These are phyloP conservation scores for Hebeloma cylindrosporum DNA, from an alignment of 768 basidiomycete genomes.

Conservation along the genomic window DNA sequence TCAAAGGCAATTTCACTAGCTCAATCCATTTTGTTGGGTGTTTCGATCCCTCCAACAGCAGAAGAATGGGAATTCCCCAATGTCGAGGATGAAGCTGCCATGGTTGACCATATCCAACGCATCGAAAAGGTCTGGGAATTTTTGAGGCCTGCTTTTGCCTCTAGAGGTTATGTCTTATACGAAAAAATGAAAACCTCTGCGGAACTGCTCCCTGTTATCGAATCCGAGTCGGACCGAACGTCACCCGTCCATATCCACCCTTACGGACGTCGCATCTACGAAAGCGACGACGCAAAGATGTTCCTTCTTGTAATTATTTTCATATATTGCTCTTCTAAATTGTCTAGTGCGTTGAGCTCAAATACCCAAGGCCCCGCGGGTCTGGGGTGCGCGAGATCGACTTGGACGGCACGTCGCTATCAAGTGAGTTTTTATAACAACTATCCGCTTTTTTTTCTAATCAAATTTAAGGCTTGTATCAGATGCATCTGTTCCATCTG, in stretches of 20 bases:
- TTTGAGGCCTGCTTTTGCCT: conserved; percentile 16
- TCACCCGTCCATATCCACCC: not conserved
- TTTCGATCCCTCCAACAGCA: too few relatives aligned
- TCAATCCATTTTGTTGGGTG: too few relatives aligned
- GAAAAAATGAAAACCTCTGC: not conserved
- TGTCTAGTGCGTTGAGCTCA: too few relatives aligned
- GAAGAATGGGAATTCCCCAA: too few relatives aligned
- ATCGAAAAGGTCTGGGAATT: too few relatives aligned
- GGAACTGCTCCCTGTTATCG: not conserved
- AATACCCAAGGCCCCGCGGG: not conserved
- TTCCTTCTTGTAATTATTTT: not conserved
- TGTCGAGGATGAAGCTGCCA: too few relatives aligned
- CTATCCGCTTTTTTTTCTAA: not conserved
- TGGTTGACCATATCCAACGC: too few relatives aligned
- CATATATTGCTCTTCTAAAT: not conserved
- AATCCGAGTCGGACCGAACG: not conserved
- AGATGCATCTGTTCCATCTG: not conserved
- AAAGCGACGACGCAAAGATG: not conserved
- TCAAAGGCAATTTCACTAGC: too few relatives aligned
- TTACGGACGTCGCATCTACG: not conserved
- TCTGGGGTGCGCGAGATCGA: conserved; percentile 8
- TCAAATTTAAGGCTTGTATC: conserved; percentile 3
- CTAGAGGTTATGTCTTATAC: conserved; percentile 14
- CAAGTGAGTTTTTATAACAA: not conserved
- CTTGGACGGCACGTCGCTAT: conserved; percentile 10